phyloP scores from a whole-genome alignment of 2,329 filamentous ascomycete species.

The Alternaria dauci region DNA sequence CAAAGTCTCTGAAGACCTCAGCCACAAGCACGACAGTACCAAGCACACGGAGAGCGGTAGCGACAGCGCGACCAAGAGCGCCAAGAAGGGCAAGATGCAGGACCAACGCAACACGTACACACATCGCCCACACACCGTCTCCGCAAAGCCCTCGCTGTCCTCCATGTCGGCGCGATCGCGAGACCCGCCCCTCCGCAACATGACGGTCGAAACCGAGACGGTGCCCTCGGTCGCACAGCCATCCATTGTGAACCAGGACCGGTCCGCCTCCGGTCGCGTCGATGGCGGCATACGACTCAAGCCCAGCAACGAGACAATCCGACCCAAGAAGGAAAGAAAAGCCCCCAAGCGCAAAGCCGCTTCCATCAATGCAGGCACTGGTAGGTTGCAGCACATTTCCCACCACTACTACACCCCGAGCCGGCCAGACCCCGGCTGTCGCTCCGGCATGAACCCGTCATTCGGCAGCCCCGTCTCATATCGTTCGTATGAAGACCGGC shows the following conservation, averaged over 20 bases:
- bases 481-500: slow-evolving; percentile 43
- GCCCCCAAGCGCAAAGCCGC: slow-evolving; percentile 78
- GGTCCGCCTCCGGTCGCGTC: slow-evolving; percentile 65
- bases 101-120: slow-evolving; percentile 57
- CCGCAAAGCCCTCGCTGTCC: slow-evolving; percentile 73
- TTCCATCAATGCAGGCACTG: slow-evolving; percentile 73
- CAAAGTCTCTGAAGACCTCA: slow-evolving; percentile 59
- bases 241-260: slow-evolving; percentile 69
- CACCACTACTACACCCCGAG: slow-evolving; percentile 43
- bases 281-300: slow-evolving; percentile 84
- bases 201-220: slow-evolving; percentile 98
- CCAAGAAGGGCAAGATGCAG: slow-evolving; percentile 42
- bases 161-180: slow-evolving; percentile 70
- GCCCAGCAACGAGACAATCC: slow-evolving; percentile 93
- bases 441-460: slow-evolving; percentile 39
- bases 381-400: slow-evolving; percentile 63
- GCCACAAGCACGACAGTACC: slow-evolving; percentile 51
- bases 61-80: slow-evolving; percentile 63
- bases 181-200: slow-evolving; percentile 82
- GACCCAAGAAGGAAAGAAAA: slow-evolving; percentile 92
- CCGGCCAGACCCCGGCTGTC: slow-evolving; percentile 35
- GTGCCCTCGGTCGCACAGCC: slow-evolving; percentile 89
- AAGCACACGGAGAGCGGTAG: slow-evolving; percentile 66
- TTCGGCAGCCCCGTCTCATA: slow-evolving; percentile 42
- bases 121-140: slow-evolving; percentile 56